Base-by-base conservation (phyloP, 163 green algal genomes). In the Volvox carteri region DNA sequence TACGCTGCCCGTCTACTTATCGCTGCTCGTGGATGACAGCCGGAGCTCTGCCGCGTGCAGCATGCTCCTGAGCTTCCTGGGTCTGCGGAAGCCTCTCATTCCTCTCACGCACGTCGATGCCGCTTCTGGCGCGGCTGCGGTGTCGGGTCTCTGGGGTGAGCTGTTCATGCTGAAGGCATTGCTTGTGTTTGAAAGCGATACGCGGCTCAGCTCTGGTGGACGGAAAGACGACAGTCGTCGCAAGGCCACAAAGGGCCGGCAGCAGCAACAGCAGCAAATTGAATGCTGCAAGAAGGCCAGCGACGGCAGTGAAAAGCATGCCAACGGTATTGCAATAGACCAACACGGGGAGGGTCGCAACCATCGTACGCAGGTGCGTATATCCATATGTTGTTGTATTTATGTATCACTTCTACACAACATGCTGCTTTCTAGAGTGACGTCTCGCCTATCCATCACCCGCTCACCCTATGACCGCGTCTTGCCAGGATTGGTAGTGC, bases 131-230 rank as follows among this genome's bases (percentile, higher is more conserved):
- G 90, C 90, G 28, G 84, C 84, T 21, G 92, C 88, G 28, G 76
- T 68, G 16, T 81, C 86, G 0, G 83, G 58, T 44, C 92, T 94
- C 37, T 90, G 92, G 39, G 86, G 79, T 0, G 62, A 90, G 83
- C 48, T 94, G 4, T 92, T 94, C 73, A 81, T 93, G 72, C 54
- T 93, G 37, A 92, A 94, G 60, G 90, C 77, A 11, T 25, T 79
- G 25, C 33, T 87, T 2, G 60, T 93, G 18, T 92, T 89, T 77
- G 91, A 93, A 0, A 70, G 65, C 33, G 28, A 7, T 28, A 28
- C 60, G 60, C 60, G 60, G 18, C 19, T 72, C n/a, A 11, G 60
- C 60, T 30, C 16, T 6, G 48, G 48, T 14, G 48, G 48, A 58
- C 48, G 12, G 48, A 23, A 14, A 11, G 14, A 58, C 48, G 48